Evolutionary conservation across 148 eudicot genomes (phyloP).

Genomic region (Rhododendron griersonianum): DNA sequence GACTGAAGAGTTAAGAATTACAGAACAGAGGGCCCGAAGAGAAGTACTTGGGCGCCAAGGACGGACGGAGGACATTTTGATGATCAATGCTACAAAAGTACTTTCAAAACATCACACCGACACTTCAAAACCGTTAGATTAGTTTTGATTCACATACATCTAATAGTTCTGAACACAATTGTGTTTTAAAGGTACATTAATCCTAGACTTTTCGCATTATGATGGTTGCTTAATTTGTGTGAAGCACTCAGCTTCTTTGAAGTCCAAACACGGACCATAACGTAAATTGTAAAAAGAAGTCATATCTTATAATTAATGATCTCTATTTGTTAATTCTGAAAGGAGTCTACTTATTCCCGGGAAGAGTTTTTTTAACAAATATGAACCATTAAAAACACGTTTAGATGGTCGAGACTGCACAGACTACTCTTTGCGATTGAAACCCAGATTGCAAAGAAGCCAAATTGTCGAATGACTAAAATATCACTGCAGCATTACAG

Average conservation of each 20-base stretch:
- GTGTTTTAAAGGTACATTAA: too few relatives aligned
- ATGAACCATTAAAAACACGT: neutral
- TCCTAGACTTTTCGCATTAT: neutral
- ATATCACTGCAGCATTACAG: neutral
- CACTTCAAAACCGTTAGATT: too few relatives aligned
- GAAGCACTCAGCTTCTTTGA: neutral
- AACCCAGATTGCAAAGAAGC: neutral
- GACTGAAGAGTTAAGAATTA: neutral
- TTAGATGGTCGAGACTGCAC: neutral
- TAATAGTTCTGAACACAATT: too few relatives aligned
- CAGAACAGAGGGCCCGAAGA: neutral
- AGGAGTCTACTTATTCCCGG: neutral
- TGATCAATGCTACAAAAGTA: neutral
- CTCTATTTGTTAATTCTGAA: too few relatives aligned
- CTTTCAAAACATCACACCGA: too few relatives aligned
- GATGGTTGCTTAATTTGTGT: neutral
- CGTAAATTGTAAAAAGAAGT: too few relatives aligned
- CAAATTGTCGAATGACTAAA: neutral
- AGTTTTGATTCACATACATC: too few relatives aligned
- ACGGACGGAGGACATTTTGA: neutral
- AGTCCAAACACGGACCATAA: neutral
- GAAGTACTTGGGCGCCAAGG: neutral
- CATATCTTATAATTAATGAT: neutral
- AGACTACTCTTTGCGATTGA: neutral
- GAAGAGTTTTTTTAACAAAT: neutral